Evolutionary conservation across 331 rosid species (phyloP), one percentile per base, ranked within the genome.

Genomic region (Dryas integrifolia): DNA sequence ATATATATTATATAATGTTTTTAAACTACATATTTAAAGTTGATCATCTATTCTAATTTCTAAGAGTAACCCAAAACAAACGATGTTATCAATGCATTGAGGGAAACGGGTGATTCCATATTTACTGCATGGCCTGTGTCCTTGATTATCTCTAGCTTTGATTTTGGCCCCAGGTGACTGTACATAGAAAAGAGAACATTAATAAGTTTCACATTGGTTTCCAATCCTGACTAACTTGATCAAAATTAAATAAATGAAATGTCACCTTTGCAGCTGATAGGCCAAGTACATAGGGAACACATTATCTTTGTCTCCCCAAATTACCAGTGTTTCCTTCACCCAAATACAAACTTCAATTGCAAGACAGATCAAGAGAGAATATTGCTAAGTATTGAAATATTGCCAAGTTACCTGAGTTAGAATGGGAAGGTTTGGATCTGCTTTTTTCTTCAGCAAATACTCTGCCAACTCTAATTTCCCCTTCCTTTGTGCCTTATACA

Each of bases 271-370:
- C 80, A 85, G 39, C 45, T 79, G 72, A 74, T 82, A 77, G 44
- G 75, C 79, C 48, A 45, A 72, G 63, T 6, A 12, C 55, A 85
- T 30, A 44, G 82, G 86, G 51, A 85, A 82, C 10, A 82, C 61
- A 4, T 35, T 18, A 57, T 85, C 89, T 67, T 77, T 74, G 77
- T 85, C 83, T 43, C 89, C 89, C 85, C 86, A 80, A 35, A 80
- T 45, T 59, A 85, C 60, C 64, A 85, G 79, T 47, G 81, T 77
- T 74, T 79, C 85, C 86, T 85, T 70, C 76, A 65, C 14, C 6
- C 61, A 59, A 59, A 24, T 13, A 65, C 0, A 48, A 16, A 11
- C 39, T 39, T 6, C n/a, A 47, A 8, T 62, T 47, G 11, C 59
- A 47, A 74, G 30, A 65, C 5, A 30, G 35, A 30, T 12, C 38